Percentiles rank a stretch among this genome's conserved stretches.
These are phyloP conservation scores for Pseudogymnoascus sp. DNA, from an alignment of 2,329 filamentous ascomycete genomes.

Conservation along the genomic window DNA sequence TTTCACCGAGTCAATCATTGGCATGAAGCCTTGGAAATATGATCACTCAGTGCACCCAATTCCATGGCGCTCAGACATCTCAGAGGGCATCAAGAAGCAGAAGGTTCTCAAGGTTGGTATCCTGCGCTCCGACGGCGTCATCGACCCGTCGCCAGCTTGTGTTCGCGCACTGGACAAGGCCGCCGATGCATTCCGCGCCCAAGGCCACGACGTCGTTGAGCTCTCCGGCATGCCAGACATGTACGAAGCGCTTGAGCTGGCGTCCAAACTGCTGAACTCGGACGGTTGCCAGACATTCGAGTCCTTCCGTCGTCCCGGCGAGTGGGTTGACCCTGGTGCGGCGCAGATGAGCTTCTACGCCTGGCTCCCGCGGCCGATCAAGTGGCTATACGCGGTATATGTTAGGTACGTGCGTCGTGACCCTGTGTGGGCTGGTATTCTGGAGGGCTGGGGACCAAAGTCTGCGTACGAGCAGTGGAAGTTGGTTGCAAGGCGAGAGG, in stretches of 20 bases:
- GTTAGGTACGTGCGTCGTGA: slow-evolving; percentile 78
- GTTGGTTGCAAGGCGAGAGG: slow-evolving; percentile 68
- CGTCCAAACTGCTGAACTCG: slow-evolving; percentile 72
- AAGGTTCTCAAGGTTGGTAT: slow-evolving; percentile 66
- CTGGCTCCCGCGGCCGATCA: slow-evolving; percentile 63
- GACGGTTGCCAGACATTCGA: slow-evolving; percentile 78
- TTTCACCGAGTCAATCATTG: slow-evolving; percentile 70
- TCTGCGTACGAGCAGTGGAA: slow-evolving; percentile 75
- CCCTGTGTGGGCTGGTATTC: slow-evolving; percentile 67
- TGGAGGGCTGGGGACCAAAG: slow-evolving; percentile 68
- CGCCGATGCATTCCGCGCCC: slow-evolving; percentile 58
- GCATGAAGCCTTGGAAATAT: slow-evolving; percentile 83
- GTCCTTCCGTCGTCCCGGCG: slow-evolving; percentile 67
- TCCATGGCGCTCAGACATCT: slow-evolving; percentile 62
- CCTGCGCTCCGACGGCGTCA: slow-evolving; percentile 71
- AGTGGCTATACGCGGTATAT: slow-evolving; percentile 83
- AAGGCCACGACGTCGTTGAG: slow-evolving; percentile 69
- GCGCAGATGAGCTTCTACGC: slow-evolving; percentile 69
- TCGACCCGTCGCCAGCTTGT: slow-evolving; percentile 82
- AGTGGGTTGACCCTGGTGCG: slow-evolving; percentile 73
- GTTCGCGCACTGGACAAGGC: slow-evolving; percentile 65
- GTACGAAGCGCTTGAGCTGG: slow-evolving; percentile 69
- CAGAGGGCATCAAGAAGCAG: slow-evolving; percentile 52
- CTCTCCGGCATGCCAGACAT: slow-evolving; percentile 55
- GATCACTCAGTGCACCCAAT: slow-evolving; percentile 81